Percentiles rank a stretch among this genome's conserved stretches.
phyloP scores from a whole-genome alignment of 805 yeast species.

The Kodamaea hsintzibuensis region DNA sequence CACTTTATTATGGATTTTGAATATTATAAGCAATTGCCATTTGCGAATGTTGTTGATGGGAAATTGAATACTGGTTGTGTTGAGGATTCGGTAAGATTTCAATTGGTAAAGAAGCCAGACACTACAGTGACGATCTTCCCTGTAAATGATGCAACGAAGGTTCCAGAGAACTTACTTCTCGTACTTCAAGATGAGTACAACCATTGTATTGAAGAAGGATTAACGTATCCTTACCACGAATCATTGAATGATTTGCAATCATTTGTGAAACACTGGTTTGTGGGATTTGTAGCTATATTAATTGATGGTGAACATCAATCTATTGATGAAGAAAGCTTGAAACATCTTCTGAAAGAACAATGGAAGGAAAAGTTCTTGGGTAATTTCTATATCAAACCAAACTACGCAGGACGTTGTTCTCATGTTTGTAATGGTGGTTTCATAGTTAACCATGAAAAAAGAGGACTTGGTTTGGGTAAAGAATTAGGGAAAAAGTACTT shows the following conservation, averaged over 20 bases:
- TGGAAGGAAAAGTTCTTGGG: slow-evolving; percentile 63
- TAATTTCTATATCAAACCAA: slow-evolving; percentile 80
- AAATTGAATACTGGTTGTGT: slow-evolving; percentile 23
- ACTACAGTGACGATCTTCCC: slow-evolving; percentile 61
- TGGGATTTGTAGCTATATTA: slow-evolving; percentile 63
- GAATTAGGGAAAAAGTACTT: slow-evolving; percentile 69
- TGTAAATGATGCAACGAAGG: slow-evolving; percentile 44
- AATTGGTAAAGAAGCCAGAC: slow-evolving; percentile 43
- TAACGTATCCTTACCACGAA: slow-evolving; percentile 67
- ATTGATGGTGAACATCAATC: slow-evolving; percentile 38
- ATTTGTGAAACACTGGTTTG: slow-evolving; percentile 67
- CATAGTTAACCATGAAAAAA: slow-evolving; percentile 54
- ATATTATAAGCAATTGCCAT: slow-evolving; percentile 27
- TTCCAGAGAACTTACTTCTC: slow-evolving; percentile 53
- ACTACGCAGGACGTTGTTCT: slow-evolving; percentile 79
- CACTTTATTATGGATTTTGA: slow-evolving; percentile 1
- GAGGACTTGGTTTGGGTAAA: slow-evolving; percentile 73
- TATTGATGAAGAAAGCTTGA: slow-evolving; percentile 21
- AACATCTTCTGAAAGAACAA: slow-evolving; percentile 35
- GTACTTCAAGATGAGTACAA: slow-evolving; percentile 57
- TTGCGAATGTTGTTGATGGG: slow-evolving; percentile 35
- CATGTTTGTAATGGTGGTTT: slow-evolving; percentile 91
- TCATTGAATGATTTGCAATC: slow-evolving; percentile 41
- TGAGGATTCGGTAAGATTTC: slow-evolving; percentile 39
- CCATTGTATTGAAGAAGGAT: slow-evolving; percentile 66